Conservation (phyloP, 225 moss, liverwort and hornwort genomes). For the Marchantia polymorpha region DNA sequence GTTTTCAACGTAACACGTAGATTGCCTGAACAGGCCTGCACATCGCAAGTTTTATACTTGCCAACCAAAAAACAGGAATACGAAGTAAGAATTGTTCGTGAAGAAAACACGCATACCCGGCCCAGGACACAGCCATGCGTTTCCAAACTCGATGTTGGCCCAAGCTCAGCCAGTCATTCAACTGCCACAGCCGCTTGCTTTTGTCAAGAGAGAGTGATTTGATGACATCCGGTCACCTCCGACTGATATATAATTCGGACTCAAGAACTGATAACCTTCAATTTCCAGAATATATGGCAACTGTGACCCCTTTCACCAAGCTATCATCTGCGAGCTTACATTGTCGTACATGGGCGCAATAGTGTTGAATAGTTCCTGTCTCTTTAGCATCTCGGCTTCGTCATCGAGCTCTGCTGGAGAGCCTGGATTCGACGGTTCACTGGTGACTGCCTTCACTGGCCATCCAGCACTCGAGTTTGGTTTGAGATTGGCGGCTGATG, state of each 20-base stretch:
- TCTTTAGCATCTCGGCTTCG: slow-evolving; percentile 51
- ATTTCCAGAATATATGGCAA: background rate
- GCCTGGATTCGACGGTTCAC: background rate
- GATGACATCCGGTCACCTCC: slow-evolving; percentile 4
- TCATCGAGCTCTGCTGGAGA: slow-evolving; percentile 27
- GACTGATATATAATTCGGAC: background rate
- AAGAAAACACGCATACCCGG: slow-evolving; percentile 39
- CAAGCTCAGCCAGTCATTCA: slow-evolving; percentile 91
- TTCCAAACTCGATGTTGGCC: slow-evolving; percentile 97
- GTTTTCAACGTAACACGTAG: background rate
- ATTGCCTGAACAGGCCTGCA: background rate
- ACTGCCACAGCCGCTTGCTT: slow-evolving; percentile 43
- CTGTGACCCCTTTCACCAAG: background rate
- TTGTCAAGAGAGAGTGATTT: slow-evolving; percentile 28
- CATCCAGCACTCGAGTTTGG: background rate
- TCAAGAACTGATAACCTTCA: background rate
- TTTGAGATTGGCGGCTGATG: background rate
- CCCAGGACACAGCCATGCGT: slow-evolving; percentile 95
- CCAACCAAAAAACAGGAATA: background rate
- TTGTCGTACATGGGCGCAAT: slow-evolving; percentile 90
- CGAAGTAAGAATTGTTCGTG: background rate
- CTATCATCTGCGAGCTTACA: slow-evolving; percentile 18
- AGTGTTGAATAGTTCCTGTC: slow-evolving; percentile 78
- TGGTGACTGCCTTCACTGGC: background rate
- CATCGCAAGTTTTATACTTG: background rate